Conservation (phyloP, 345 rosid genomes). For the Reutealis trisperma region DNA sequence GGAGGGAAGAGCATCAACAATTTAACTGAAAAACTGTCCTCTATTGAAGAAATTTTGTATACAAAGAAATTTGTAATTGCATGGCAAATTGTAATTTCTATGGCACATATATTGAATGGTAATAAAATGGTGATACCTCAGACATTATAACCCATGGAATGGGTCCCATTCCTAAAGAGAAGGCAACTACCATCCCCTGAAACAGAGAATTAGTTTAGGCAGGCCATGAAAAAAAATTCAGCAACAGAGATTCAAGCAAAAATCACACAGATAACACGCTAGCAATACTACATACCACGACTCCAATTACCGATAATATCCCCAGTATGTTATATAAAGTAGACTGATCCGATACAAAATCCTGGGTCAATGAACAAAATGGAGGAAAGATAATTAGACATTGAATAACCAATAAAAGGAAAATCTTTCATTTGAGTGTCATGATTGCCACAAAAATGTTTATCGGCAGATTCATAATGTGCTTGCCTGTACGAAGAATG, state of each 20-base stretch:
- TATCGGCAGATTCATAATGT: not conserved
- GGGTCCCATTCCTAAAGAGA: slow-evolving; percentile 93
- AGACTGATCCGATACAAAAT: slow-evolving; percentile 50
- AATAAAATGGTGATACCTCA: slow-evolving; percentile 54
- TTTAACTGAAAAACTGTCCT: not conserved
- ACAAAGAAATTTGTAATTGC: not conserved
- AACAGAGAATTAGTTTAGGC: slow-evolving; percentile 23
- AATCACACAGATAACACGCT: not conserved
- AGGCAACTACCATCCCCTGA: slow-evolving; percentile 71
- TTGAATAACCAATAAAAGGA: not conserved
- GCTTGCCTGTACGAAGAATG: slow-evolving; percentile 66
- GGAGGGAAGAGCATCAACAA: not conserved
- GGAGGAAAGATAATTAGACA: not conserved
- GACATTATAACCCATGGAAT: slow-evolving; percentile 99
- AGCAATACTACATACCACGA: slow-evolving; percentile 64
- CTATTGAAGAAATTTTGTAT: too few relatives aligned
- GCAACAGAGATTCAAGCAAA: slow-evolving; percentile 11
- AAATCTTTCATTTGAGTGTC: not conserved
- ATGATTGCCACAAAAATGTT: not conserved
- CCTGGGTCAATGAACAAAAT: slow-evolving; percentile 45
- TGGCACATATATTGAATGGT: not conserved
- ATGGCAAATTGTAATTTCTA: too few relatives aligned
- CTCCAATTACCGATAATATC: slow-evolving; percentile 81
- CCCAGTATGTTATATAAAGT: slow-evolving; percentile 53
- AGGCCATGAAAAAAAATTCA: not conserved